phyloP scores from a whole-genome alignment of 2,329 filamentous ascomycete genomes.

The Rhinocladiella similis region DNA sequence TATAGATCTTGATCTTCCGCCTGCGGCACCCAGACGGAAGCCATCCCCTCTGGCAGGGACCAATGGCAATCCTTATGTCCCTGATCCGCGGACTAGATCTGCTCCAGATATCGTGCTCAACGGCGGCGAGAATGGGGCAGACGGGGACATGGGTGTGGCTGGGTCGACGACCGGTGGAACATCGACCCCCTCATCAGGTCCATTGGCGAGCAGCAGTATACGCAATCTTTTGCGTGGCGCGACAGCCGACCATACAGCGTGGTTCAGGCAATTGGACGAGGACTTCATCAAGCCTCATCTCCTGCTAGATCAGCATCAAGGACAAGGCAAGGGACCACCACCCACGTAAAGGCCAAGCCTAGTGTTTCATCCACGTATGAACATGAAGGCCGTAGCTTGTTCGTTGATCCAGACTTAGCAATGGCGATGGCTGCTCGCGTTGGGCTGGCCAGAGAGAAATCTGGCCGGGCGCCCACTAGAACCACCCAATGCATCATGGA shows the following conservation, averaged over 20 bases:
- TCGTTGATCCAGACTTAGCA: no score
- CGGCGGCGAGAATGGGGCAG: conserved; percentile 14
- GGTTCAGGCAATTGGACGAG: conserved; percentile 92
- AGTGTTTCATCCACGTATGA: no score
- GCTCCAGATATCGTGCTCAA: conserved; percentile 24
- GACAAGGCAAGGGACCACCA: conserved; percentile 26
- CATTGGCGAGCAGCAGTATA: conserved; percentile 55
- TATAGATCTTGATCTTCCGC: conserved; percentile 61
- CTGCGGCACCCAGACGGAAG: conserved; percentile 47
- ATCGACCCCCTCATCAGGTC: conserved; percentile 13
- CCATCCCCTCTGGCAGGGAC: conserved; percentile 43
- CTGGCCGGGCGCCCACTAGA: no score
- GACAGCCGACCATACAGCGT: conserved; percentile 81
- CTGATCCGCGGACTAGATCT: conserved; percentile 13
- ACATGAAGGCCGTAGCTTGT: no score
- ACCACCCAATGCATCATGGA: no score
- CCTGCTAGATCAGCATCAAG: conserved; percentile 67
- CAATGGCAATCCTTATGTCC: conserved; percentile 7
- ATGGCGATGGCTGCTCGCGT: no score
- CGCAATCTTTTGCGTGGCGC: conserved; percentile 75
- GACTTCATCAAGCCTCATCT: conserved; percentile 93
- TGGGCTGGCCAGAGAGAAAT: no score
- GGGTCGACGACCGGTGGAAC: conserved; percentile 22
- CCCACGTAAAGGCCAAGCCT: conserved; percentile 3
- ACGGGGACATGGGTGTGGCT: conserved; percentile 17